Conservation (phyloP, 2,329 filamentous ascomycete species). For the Ophiostoma angusticollis region DNA sequence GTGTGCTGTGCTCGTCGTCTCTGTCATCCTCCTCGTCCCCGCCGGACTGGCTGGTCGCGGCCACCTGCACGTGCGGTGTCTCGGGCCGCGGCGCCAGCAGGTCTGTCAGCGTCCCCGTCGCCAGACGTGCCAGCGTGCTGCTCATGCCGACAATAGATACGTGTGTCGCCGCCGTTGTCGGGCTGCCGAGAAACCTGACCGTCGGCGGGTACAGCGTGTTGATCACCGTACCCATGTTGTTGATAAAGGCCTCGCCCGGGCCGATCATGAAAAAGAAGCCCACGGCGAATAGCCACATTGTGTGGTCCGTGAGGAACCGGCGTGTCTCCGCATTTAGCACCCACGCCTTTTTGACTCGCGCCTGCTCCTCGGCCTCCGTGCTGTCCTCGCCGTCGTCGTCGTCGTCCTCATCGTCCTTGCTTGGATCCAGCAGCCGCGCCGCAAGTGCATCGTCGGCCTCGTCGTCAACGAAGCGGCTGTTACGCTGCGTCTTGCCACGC, state of each 20-base stretch:
- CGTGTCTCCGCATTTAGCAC: conserved; percentile 84
- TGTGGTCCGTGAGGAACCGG: conserved; percentile 71
- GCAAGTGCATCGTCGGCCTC: conserved; percentile 7
- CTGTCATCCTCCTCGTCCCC: conserved; percentile 19
- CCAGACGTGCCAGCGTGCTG: conserved; percentile 78
- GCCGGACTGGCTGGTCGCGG: conserved; percentile 10
- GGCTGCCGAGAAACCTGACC: conserved; percentile 8
- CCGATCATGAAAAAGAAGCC: conserved; percentile 91
- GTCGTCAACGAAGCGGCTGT: conserved; percentile 3
- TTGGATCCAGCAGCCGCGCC: conserved; percentile 11
- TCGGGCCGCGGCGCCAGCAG: conserved; percentile 60
- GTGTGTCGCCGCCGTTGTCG: conserved; percentile 66
- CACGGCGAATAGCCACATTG: conserved; percentile 88
- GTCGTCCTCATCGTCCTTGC: conserved; percentile 11
- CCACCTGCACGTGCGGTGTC: conserved; percentile 42
- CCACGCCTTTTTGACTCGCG: conserved; percentile 61
- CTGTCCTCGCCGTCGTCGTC: conserved; percentile 5
- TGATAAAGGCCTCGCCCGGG: conserved; percentile 95
- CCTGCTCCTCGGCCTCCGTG: conserved; percentile 30
- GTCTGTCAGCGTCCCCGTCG: conserved; percentile 82
- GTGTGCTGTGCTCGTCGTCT: conserved; percentile 18
- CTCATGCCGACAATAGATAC: conserved; percentile 86
- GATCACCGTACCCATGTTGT: conserved; percentile 90
- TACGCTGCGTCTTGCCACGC: background rate
- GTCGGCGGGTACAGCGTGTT: conserved; percentile 60